These are phyloP conservation scores for Suillus subluteus DNA, from an alignment of 768 basidiomycete genomes.

Conservation along the genomic window DNA sequence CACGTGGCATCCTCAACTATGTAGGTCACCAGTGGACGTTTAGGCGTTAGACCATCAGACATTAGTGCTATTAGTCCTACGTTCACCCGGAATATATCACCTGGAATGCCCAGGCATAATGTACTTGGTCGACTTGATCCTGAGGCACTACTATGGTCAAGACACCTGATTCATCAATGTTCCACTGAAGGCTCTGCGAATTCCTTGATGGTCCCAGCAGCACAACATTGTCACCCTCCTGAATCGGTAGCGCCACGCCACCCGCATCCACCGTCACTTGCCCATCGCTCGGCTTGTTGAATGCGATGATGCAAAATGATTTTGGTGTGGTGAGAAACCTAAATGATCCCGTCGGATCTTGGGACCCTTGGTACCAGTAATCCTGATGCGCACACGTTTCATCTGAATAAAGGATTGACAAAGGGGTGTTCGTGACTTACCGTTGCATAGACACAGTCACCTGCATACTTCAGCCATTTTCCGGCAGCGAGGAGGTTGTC, in stretches of 20 bases:
- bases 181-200: slow-evolving; percentile 35
- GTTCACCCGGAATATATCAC: slow-evolving; percentile 31
- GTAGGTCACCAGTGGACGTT: too few relatives aligned
- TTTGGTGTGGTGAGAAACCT: slow-evolving; percentile 54
- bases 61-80: neutral
- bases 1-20: neutral
- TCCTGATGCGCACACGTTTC: slow-evolving; percentile 30
- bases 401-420: slow-evolving; percentile 2
- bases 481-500: slow-evolving; percentile 54
- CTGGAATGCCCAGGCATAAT: slow-evolving; percentile 47
- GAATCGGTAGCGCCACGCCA: slow-evolving; percentile 45
- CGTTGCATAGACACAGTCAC: slow-evolving; percentile 56
- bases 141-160: slow-evolving; percentile 35
- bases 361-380: slow-evolving; percentile 52
- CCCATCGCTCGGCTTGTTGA: slow-evolving; percentile 39
- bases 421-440: slow-evolving; percentile 32
- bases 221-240: slow-evolving; percentile 44
- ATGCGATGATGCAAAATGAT: slow-evolving; percentile 55
- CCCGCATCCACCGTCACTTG: slow-evolving; percentile 37
- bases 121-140: slow-evolving; percentile 25
- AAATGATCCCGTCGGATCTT: slow-evolving; percentile 37
- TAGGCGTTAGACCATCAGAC: too few relatives aligned
- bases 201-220: slow-evolving; percentile 39
- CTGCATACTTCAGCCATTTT: slow-evolving; percentile 51
- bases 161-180: slow-evolving; percentile 30